A percentile compares a stretch with the other conserved stretches of the same genome.
Evolutionary conservation across 2,329 filamentous ascomycete genomes (phyloP).

Genomic region (Colletotrichum liaoningense): DNA sequence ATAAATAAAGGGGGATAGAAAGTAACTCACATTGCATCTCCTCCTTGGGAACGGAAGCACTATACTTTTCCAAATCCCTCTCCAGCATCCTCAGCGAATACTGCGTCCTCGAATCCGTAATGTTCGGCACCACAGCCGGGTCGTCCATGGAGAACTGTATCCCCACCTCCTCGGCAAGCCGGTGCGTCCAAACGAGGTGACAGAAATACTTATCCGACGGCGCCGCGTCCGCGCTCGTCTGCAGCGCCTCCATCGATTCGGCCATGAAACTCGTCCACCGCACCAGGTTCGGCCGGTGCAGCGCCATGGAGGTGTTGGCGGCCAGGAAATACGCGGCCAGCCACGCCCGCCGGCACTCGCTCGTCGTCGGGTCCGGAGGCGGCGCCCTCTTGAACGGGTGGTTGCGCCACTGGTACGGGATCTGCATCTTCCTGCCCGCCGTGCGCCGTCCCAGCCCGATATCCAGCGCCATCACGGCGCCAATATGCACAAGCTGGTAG

Average conservation of each 20-base stretch:
- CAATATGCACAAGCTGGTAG: conserved; percentile 86
- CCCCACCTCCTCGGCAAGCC: conserved; percentile 75
- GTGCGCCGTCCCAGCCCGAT: conserved; percentile 76
- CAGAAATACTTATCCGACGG: conserved; percentile 69
- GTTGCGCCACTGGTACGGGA: conserved; percentile 50
- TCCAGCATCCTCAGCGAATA: conserved; percentile 74
- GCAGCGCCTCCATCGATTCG: conserved; percentile 67
- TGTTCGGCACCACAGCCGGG: conserved; percentile 61
- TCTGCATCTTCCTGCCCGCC: conserved; percentile 10
- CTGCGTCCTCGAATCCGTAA: conserved; percentile 73
- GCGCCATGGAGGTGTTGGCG: conserved; percentile 69
- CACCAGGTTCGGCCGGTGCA: conserved; percentile 70
- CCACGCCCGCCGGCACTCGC: conserved; percentile 69
- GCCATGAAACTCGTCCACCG: conserved; percentile 71
- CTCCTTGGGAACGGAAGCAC: conserved; percentile 62
- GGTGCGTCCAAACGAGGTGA: conserved; percentile 69
- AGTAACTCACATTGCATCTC: conserved; percentile 65
- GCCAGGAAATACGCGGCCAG: conserved; percentile 70
- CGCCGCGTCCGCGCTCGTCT: conserved; percentile 64
- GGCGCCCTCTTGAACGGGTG: conserved; percentile 54
- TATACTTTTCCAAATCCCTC: conserved; percentile 71
- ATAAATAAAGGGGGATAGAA: background rate
- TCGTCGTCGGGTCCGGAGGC: conserved; percentile 62
- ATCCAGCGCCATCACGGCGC: conserved; percentile 85
- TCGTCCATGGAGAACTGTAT: conserved; percentile 77